Evolutionary conservation across 148 eudicot species (phyloP), one percentile per base, ranked within the genome.

Genomic region (Amaranthus hypochondriacus): DNA sequence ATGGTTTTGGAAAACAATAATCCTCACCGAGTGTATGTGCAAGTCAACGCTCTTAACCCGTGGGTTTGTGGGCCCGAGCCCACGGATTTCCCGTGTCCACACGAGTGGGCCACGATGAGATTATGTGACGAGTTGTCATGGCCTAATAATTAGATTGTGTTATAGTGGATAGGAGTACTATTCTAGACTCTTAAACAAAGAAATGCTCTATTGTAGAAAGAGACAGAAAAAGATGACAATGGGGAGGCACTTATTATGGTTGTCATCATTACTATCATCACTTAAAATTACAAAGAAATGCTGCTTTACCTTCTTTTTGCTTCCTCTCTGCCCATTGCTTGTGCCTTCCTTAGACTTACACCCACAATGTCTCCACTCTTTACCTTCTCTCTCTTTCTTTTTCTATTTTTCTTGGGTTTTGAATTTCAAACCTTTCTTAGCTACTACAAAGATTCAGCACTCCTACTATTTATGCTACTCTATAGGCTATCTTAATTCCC

Each of bases 181-280:
- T 28, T 28, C 39, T 28, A 28, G 2, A 28, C 39, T 28, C 39
- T 28, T n/a, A 46, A 72, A 72, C 18, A 46, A 28, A 28, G 39
- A 2, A 28, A 28, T 28, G 39, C 39, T 28, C 39, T 28, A 28
- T 2, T 28, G 2, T 6, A 62, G 42, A 42, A 18, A n/a, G n/a
- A 47, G 48, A 53, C 14, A 21, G 15, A 28, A 18, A 62, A 47
- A 56, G 52, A 50, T 48, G 15, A 56, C 11, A 54, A 77, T 58
- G 50, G 39, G 53, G 57, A 66, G 70, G 78, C 81, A 73, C 76
- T 72, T 48, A 72, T 15, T 14, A 79, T 68, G 54, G 82, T 28
- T 28, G 39, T 79, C 82, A 79, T 79, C 78, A 79, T 79, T 79
- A 79, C 82, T 8, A 63, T 28, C 48, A 64, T 75, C 82, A 79